phyloP scores from a whole-genome alignment of 768 basidiomycete species.

The Boletus vinaceobasis region DNA sequence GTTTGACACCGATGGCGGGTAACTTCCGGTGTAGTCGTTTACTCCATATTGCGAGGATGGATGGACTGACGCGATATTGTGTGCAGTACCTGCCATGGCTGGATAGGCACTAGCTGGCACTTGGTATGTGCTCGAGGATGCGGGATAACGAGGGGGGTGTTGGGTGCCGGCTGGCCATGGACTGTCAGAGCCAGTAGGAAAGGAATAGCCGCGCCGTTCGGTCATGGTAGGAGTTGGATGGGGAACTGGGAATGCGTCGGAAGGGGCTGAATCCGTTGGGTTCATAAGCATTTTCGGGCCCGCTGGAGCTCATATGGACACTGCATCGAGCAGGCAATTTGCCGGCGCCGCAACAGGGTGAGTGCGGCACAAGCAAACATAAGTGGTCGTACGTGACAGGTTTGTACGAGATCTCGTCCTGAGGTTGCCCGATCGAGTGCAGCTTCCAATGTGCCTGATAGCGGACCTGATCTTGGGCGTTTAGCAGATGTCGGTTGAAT shows the following conservation, averaged over 20 bases:
- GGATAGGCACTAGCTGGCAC: slow-evolving; percentile 19
- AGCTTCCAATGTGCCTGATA: slow-evolving; percentile 29
- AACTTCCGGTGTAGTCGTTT: slow-evolving; percentile 19
- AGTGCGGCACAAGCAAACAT: slow-evolving; percentile 30
- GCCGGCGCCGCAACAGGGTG: slow-evolving; percentile 32
- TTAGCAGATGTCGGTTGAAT: slow-evolving; percentile 13
- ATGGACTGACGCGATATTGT: slow-evolving; percentile 20
- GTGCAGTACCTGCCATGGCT: slow-evolving; percentile 8
- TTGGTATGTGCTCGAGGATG: slow-evolving; percentile 22
- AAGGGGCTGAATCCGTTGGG: slow-evolving; percentile 15
- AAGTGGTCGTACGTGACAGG: slow-evolving; percentile 24
- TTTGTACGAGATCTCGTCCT: slow-evolving; percentile 28
- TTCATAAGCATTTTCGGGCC: slow-evolving; percentile 36
- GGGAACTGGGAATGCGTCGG: slow-evolving; percentile 1
- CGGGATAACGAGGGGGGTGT: slow-evolving; percentile 23
- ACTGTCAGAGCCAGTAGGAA: slow-evolving; percentile 10
- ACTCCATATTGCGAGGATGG: slow-evolving; percentile 22
- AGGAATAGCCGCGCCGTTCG: slow-evolving; percentile 32
- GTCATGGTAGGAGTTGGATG: slow-evolving; percentile 18
- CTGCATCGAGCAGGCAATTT: slow-evolving; percentile 25
- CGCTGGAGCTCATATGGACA: slow-evolving; percentile 28
- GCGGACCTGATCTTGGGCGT: slow-evolving; percentile 28
- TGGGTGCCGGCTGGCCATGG: slow-evolving; percentile 25
- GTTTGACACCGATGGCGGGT: slow-evolving; percentile 11
- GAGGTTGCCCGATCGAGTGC: slow-evolving; percentile 24